These are phyloP conservation scores for Populus hybrid DNA, from an alignment of 441 rosid species.

Conservation along the genomic window DNA sequence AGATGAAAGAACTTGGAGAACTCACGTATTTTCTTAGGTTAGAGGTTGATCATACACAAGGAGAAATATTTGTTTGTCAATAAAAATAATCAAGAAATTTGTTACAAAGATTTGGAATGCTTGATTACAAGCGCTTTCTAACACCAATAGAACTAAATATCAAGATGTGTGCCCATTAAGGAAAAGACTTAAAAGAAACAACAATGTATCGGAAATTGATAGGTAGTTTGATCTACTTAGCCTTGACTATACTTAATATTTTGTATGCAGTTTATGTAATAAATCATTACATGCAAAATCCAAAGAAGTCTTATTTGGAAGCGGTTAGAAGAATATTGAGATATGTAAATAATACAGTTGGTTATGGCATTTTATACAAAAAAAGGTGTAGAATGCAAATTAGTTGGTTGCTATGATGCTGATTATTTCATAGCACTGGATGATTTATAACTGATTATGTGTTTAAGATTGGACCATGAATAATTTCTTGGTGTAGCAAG, in stretches of 20 bases:
- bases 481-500: neutral
- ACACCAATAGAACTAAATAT: no score
- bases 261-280: no score
- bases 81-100: neutral
- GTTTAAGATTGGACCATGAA: no score
- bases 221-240: neutral
- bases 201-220: neutral
- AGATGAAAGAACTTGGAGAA: neutral
- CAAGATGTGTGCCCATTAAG: no score
- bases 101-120: no score
- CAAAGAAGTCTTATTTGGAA: no score
- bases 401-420: neutral
- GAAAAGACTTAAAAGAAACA: neutral
- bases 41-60: neutral
- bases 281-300: no score
- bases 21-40: neutral
- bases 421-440: no score
- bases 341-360: no score
- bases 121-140: no score
- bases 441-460: no score
- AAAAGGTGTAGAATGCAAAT: neutral
- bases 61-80: neutral
- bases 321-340: no score
- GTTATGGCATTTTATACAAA: neutral
- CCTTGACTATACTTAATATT: neutral